Percentiles rank a stretch among this genome's conserved stretches.
Evolutionary conservation across 139 green algal species (phyloP).

Genomic region (Diplosphaera chodatii): DNA sequence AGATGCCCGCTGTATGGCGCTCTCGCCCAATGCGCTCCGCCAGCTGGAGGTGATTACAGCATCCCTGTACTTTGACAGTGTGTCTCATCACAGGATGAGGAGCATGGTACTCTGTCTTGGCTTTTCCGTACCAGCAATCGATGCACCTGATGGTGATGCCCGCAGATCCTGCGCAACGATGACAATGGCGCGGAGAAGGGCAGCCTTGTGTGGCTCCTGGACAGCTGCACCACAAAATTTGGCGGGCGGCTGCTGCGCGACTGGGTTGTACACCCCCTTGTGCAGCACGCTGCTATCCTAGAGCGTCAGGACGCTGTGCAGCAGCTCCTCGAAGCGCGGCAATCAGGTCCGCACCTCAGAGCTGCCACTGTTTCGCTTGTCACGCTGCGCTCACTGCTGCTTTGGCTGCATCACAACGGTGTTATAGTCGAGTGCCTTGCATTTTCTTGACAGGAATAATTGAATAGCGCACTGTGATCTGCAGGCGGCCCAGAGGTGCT

Average conservation of each 20-base stretch:
- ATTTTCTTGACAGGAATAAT: too few species aligned
- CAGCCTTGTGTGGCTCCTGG: slow-evolving; percentile 75
- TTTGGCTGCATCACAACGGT: too few species aligned
- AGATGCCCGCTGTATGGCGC: slow-evolving; percentile 11
- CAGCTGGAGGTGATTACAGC: slow-evolving; percentile 1
- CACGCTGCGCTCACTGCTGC: too few species aligned
- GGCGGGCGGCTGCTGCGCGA: slow-evolving; percentile 64
- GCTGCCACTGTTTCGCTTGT: too few species aligned
- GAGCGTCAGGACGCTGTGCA: slow-evolving; percentile 70
- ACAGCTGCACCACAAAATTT: slow-evolving; percentile 60
- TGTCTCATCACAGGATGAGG: too few species aligned
- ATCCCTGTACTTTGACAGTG: too few species aligned
- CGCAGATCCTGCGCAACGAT: slow-evolving; percentile 39
- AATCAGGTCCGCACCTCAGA: not conserved
- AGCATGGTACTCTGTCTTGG: too few species aligned
- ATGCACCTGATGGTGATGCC: too few species aligned
- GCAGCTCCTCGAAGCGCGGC: slow-evolving; percentile 37
- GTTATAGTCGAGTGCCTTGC: too few species aligned
- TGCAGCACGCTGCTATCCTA: slow-evolving; percentile 28
- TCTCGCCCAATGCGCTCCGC: slow-evolving; percentile 23
- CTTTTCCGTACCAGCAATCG: too few species aligned
- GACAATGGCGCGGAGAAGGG: slow-evolving; percentile 36
- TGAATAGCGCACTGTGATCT: too few species aligned
- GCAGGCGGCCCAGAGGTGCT: slow-evolving; percentile 14
- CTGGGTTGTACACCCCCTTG: slow-evolving; percentile 69